Evolutionary conservation across 495 filamentous ascomycete genomes (phyloP), one percentile per base, ranked within the genome.

Genomic region (Xylaria acuta): DNA sequence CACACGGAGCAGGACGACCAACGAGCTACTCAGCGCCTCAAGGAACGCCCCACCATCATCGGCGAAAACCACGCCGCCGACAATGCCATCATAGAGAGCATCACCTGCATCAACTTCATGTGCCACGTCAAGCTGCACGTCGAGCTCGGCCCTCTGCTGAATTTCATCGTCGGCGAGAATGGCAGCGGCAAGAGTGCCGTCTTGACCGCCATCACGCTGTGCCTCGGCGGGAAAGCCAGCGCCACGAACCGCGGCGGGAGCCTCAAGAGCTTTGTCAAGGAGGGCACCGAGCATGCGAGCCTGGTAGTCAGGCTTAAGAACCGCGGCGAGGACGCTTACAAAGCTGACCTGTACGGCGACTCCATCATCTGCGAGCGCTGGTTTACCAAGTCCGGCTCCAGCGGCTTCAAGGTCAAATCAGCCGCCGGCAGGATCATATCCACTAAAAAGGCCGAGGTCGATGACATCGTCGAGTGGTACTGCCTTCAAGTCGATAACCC

Each of bases 141-240:
- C 60, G 88, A 92, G 49, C 85, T 99, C 22, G 95, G 96, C 0
- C 95, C 96, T 0, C 86, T 97, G 6, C 96, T 98, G 74, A 99
- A 98, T 80, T 99, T 98, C 81, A 94, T 99, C 64, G 93, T 97
- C 67, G 96, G 96, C 3, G 93, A 97, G 77, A 99, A 99, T 80
- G 96, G 96, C 51, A 98, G 96, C 76, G 96, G 96, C n/a, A 99
- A 99, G 83, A 98, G 95, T 79, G 96, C 96, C 30, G 90, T 98
- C 27, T 83, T 99, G n/a, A 98, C 96, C 2, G 96, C 93, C 8
- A 89, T 99, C 67, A 98, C 94, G 0, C 85, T 99, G 40, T 98
- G 97, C 76, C 86, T 99, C 9, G 97, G 96, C 45, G 96, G 93
- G 3, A 98, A 97, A 79, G 94, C 95, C n/a, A 92, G 91, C 56